phyloP scores from a whole-genome alignment of 768 basidiomycete genomes.

The Hortiboletus flavorubellus region DNA sequence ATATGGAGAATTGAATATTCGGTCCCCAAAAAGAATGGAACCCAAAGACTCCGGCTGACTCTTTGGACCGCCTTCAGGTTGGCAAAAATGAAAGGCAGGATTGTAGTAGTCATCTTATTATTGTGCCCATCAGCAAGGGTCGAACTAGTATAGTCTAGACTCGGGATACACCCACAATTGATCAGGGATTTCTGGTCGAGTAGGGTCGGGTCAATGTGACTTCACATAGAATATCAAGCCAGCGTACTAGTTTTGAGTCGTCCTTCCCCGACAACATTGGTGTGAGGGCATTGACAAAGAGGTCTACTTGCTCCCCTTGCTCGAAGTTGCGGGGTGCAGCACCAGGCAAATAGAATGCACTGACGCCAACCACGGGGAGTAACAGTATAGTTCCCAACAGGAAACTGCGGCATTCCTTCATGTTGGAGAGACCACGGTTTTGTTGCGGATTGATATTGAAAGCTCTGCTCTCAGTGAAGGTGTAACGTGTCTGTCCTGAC shows the following conservation, averaged over 20 bases:
- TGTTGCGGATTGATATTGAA: background rate
- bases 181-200: constrained; percentile 77
- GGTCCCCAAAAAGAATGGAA: constrained; percentile 94
- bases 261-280: constrained; percentile 72
- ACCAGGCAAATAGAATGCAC: constrained; percentile 90
- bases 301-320: constrained; percentile 67
- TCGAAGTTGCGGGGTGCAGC: constrained; percentile 84
- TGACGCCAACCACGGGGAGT: constrained; percentile 17
- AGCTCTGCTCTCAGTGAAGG: background rate
- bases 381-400: constrained; percentile 20
- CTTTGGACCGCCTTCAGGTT: constrained; percentile 67
- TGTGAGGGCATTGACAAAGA: constrained; percentile 86
- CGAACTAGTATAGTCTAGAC: background rate
- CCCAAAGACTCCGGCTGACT: constrained; percentile 84
- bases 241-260: constrained; percentile 70
- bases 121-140: constrained; percentile 4
- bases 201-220: constrained; percentile 4
- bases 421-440: constrained; percentile 9
- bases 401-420: constrained; percentile 17
- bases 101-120: constrained; percentile 89
- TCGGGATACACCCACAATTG: constrained; percentile 53
- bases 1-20: constrained; percentile 89
- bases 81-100: constrained; percentile 80
- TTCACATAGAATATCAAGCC: background rate
- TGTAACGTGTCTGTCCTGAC: constrained; percentile 1